Evolutionary conservation across 192 early-diverging fungal species (phyloP).

Genomic region (Gamsiella multidivaricata): DNA sequence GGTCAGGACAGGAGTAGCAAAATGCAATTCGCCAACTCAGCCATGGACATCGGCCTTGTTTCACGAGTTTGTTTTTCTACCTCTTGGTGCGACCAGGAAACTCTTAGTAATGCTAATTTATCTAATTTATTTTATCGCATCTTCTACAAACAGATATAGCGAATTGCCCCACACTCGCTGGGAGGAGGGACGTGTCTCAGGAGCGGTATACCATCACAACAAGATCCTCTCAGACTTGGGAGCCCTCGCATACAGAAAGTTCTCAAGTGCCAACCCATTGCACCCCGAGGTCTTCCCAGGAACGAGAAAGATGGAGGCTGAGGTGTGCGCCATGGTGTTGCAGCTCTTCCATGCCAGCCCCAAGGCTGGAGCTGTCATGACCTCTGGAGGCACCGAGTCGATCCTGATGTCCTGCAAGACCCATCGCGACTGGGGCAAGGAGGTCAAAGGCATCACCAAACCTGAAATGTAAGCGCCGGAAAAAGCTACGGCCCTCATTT

Average conservation of each 20-base stretch:
- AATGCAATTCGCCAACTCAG: too few relatives aligned
- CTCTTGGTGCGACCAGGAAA: background rate
- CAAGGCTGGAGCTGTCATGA: slow-evolving; percentile 86
- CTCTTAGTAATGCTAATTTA: background rate
- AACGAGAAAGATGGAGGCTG: slow-evolving; percentile 94
- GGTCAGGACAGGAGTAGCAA: too few relatives aligned
- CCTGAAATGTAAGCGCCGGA: slow-evolving; percentile 88
- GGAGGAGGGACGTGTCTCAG: slow-evolving; percentile 87
- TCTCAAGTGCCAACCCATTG: slow-evolving; percentile 87
- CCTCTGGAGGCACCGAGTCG: slow-evolving; percentile 94
- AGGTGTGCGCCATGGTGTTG: slow-evolving; percentile 92
- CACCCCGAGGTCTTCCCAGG: slow-evolving; percentile 97
- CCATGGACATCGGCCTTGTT: too few relatives aligned
- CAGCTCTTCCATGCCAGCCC: slow-evolving; percentile 83
- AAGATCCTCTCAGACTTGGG: slow-evolving; percentile 79
- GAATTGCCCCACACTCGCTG: slow-evolving; percentile 61
- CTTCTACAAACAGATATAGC: slow-evolving; percentile 27
- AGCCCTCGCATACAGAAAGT: slow-evolving; percentile 85
- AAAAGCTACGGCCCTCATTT: too few relatives aligned
- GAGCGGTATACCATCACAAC: slow-evolving; percentile 94
- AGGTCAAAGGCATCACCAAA: slow-evolving; percentile 80
- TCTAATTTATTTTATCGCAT: background rate
- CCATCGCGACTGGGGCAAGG: slow-evolving; percentile 88
- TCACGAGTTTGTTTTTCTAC: background rate
- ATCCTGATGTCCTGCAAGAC: slow-evolving; percentile 96